Evolutionary conservation across 176 grass and related monocot genomes (phyloP).

Genomic region (Themeda triandra): DNA sequence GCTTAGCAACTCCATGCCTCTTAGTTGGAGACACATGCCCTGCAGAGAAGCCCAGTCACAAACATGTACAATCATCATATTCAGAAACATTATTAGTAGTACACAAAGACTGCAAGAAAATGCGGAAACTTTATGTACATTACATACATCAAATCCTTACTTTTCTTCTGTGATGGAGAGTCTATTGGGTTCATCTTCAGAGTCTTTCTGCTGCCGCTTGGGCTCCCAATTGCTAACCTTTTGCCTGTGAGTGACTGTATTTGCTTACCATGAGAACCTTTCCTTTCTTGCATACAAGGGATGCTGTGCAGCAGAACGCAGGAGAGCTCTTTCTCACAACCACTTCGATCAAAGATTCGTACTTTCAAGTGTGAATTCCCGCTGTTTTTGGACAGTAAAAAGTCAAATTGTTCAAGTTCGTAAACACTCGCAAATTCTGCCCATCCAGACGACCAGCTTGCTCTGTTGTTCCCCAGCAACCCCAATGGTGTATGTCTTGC

Average conservation of each 20-base stretch:
- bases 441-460: constrained; percentile 41
- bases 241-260: background rate
- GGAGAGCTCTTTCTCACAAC: constrained; percentile 38
- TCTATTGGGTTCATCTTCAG: background rate
- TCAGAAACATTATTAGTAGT: background rate
- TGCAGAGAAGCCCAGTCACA: constrained; percentile 5
- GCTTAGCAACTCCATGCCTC: background rate
- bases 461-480: background rate
- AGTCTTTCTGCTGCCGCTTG: background rate
- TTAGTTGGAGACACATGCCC: background rate
- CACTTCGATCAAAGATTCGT: constrained; percentile 31
- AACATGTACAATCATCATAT: background rate
- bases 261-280: background rate
- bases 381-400: constrained; percentile 46
- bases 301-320: background rate
- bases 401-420: background rate
- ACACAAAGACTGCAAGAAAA: background rate
- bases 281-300: background rate
- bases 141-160: background rate
- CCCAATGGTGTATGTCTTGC: constrained; percentile 21
- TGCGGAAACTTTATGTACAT: background rate
- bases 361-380: constrained; percentile 42
- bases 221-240: background rate
- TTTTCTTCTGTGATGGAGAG: background rate
- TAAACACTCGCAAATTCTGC: constrained; percentile 30